These are phyloP conservation scores for Allantophomopsis cytisporea DNA, from an alignment of 2,329 filamentous ascomycete genomes.

Conservation along the genomic window DNA sequence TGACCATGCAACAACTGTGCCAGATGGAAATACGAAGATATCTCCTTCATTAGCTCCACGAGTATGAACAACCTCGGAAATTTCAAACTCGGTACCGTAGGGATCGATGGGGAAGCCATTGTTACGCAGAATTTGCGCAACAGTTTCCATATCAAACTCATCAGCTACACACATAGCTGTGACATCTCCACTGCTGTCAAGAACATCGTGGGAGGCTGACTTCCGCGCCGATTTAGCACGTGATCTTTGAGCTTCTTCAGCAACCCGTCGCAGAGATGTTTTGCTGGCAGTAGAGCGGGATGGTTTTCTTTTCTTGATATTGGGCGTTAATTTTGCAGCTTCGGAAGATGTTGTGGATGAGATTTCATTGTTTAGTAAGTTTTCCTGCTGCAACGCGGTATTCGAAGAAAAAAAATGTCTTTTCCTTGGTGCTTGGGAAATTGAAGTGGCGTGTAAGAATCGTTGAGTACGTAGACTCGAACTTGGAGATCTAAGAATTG, in stretches of 20 bases:
- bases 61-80: constrained; percentile 49
- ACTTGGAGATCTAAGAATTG: constrained; percentile 6
- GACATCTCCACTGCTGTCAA: constrained; percentile 23
- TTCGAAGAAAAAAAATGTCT: constrained; percentile 56
- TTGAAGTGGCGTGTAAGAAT: constrained; percentile 31
- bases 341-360: constrained; percentile 1
- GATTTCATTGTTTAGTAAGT: constrained; percentile 11
- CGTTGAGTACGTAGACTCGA: constrained; percentile 13
- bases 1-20: constrained; percentile 87
- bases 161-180: constrained; percentile 50
- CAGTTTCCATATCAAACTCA: constrained; percentile 48
- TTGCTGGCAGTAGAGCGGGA: constrained; percentile 41
- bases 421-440: constrained; percentile 28
- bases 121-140: constrained; percentile 39
- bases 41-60: constrained; percentile 57
- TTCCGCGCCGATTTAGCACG: constrained; percentile 19
- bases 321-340: constrained; percentile 2
- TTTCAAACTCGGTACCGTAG: constrained; percentile 45
- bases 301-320: constrained; percentile 25
- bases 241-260: constrained; percentile 67
- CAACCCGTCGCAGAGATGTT: constrained; percentile 70
- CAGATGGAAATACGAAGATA: constrained; percentile 90
- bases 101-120: constrained; percentile 51
- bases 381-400: constrained; percentile 32
- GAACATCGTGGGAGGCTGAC: constrained; percentile 19